Evolutionary conservation across 768 basidiomycete species (phyloP).

Genomic region (Termitomyces sp.): DNA sequence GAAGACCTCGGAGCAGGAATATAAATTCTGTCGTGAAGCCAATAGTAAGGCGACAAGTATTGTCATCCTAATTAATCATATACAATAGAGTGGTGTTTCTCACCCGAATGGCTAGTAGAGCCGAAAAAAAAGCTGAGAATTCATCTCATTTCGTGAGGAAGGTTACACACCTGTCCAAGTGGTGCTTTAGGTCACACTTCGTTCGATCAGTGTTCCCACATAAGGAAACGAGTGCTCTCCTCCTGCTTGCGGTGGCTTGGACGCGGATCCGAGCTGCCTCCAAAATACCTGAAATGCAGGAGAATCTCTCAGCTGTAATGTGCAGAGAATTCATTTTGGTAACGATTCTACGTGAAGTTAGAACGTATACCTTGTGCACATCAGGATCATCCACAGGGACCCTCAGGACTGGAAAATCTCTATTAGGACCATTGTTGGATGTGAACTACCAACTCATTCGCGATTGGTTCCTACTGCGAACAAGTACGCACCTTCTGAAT

Average conservation of each 20-base stretch:
- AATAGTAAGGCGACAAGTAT: background rate
- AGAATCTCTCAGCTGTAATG: background rate
- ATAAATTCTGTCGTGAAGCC: background rate
- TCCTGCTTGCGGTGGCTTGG: background rate
- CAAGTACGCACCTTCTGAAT: background rate
- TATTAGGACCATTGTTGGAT: background rate
- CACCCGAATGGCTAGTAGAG: background rate
- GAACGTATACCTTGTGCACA: background rate
- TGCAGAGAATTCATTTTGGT: too few relatives aligned
- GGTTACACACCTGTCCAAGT: background rate
- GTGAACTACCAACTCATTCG: background rate
- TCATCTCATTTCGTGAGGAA: background rate
- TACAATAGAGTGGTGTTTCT: background rate
- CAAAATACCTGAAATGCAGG: background rate
- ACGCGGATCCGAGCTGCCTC: background rate
- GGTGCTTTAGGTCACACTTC: background rate
- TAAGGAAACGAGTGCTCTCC: background rate
- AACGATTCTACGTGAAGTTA: fast-evolving
- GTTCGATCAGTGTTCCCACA: background rate
- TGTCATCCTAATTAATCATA: background rate
- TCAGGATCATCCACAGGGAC: background rate
- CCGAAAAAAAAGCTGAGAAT: background rate
- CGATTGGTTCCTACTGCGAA: background rate
- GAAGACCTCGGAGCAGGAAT: background rate
- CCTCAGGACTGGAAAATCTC: background rate